Evolutionary conservation across 2,329 filamentous ascomycete genomes (phyloP).

Genomic region (Verticillium nonalfalfae): DNA sequence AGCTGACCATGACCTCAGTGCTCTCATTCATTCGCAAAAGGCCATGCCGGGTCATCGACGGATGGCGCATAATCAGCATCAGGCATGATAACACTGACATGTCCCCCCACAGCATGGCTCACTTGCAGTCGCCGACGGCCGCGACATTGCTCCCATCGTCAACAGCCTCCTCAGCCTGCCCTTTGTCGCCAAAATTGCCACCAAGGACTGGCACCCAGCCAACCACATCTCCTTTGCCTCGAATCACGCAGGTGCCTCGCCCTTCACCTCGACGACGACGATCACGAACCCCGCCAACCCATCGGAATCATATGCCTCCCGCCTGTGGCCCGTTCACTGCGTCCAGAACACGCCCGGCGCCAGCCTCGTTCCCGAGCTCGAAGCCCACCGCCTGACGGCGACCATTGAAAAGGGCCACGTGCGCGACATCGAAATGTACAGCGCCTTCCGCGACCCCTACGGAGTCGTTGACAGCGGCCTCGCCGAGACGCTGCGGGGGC

Average conservation of each 20-base stretch:
- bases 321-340: constrained; percentile 89
- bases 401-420: constrained; percentile 76
- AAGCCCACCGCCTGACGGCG: constrained; percentile 50
- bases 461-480: constrained; percentile 59
- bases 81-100: constrained; percentile 11
- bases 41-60: too few species aligned
- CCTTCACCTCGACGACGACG: constrained; percentile 59
- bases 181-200: constrained; percentile 71
- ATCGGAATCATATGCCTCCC: constrained; percentile 55
- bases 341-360: constrained; percentile 69
- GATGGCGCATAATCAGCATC: neutral
- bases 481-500: constrained; percentile 45
- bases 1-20: constrained; percentile 23
- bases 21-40: neutral
- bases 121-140: constrained; percentile 73
- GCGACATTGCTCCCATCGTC: constrained; percentile 61
- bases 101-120: constrained; percentile 59
- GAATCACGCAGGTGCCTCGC: constrained; percentile 63
- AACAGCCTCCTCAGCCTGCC: constrained; percentile 68
- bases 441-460: constrained; percentile 59
- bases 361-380: constrained; percentile 66
- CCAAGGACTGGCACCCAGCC: constrained; percentile 84
- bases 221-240: constrained; percentile 84
- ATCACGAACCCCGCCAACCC: constrained; percentile 63
- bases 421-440: constrained; percentile 82